These are phyloP conservation scores for Cryptosporidium meleagridis DNA, from an alignment of 169 alveolate species.

Conservation along the genomic window DNA sequence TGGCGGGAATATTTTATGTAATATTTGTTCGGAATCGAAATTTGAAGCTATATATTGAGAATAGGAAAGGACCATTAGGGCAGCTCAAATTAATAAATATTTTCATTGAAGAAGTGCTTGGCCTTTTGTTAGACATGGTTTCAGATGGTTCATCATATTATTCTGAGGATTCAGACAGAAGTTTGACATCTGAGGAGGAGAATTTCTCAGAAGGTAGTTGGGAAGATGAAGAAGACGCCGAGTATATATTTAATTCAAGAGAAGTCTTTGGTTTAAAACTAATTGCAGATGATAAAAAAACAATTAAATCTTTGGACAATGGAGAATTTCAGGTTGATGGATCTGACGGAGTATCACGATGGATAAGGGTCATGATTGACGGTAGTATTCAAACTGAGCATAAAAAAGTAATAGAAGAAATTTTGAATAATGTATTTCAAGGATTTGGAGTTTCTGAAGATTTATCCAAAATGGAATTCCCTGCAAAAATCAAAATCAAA, in stretches of 20 bases:
- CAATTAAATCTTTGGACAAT: neutral
- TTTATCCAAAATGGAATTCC: neutral
- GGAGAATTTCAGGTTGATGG: conserved; percentile 20
- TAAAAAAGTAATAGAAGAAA: conserved; percentile 1
- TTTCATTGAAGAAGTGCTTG: neutral
- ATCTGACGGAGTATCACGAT: conserved; percentile 3
- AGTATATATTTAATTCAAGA: neutral
- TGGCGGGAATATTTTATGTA: neutral
- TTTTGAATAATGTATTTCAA: conserved; percentile 7
- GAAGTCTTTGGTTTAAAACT: conserved; percentile 58
- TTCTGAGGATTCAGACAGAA: conserved; percentile 56
- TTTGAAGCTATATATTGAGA: neutral
- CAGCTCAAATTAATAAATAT: neutral
- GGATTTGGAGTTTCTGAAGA: neutral
- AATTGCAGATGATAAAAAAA: neutral
- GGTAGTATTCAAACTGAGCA: conserved; percentile 42
- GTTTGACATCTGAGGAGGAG: conserved; percentile 40
- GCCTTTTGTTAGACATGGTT: neutral
- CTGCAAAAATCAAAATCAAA: conserved; percentile 14
- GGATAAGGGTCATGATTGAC: conserved; percentile 60
- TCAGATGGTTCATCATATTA: conserved; percentile 53
- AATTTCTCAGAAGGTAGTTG: conserved; percentile 1
- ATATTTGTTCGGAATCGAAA: too few relatives aligned
- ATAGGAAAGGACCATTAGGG: neutral
- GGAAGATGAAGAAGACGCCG: conserved; percentile 38